A percentile compares a stretch with the other conserved stretches of the same genome.
Conservation (phyloP, 768 basidiomycete species). For the Phaeolepiota aurea region DNA sequence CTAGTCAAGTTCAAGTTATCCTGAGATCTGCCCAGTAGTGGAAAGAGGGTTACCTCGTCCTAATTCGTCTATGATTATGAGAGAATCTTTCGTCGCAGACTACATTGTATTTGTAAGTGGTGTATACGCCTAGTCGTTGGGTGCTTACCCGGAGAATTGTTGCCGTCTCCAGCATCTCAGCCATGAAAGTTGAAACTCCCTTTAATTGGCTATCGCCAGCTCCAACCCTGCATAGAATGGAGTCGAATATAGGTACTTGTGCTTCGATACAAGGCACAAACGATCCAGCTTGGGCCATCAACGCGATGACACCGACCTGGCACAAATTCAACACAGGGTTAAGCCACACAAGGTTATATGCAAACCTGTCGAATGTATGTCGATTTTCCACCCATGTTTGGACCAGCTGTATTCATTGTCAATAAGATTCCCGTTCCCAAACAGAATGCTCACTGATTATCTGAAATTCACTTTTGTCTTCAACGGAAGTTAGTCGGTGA, state of each 20-base stretch:
- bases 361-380: conserved; percentile 88
- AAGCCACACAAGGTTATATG: conserved; percentile 1
- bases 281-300: conserved; percentile 94
- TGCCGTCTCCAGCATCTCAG: conserved; percentile 98
- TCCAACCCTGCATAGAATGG: conserved; percentile 90
- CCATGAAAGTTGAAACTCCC: conserved; percentile 99
- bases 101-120: conserved; percentile 16
- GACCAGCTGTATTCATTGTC: conserved; percentile 54
- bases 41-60: conserved; percentile 54
- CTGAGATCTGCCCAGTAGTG: neutral
- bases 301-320: conserved; percentile 84
- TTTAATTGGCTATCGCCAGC: conserved; percentile 97
- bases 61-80: conserved; percentile 97
- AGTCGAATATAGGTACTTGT: conserved; percentile 87
- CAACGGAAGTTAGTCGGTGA: neutral
- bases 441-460: conserved; percentile 66
- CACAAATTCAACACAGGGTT: neutral
- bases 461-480: conserved; percentile 87
- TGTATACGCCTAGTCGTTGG: neutral
- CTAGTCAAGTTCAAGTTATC: conserved; percentile 22
- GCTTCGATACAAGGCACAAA: conserved; percentile 93
- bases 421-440: neutral
- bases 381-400: conserved; percentile 98
- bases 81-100: conserved; percentile 87
- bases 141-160: conserved; percentile 74